phyloP scores from a whole-genome alignment of 257 asterid genomes.

The Echites panduratus region DNA sequence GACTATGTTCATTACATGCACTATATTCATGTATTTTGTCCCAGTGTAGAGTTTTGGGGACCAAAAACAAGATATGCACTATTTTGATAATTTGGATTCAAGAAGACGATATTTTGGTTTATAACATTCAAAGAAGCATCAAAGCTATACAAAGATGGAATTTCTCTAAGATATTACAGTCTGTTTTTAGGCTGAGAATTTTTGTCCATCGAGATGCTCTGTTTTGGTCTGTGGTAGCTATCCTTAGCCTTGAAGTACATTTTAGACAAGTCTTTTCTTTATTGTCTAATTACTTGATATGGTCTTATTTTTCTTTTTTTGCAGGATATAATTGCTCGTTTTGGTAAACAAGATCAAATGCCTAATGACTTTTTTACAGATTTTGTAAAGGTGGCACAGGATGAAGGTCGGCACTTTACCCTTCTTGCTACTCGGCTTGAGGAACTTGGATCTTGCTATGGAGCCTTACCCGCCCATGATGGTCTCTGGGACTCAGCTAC shows the following conservation, averaged over 20 bases:
- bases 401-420: constrained; percentile 89
- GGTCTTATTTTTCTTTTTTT: neutral
- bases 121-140: neutral
- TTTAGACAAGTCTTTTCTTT: neutral
- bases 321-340: constrained; percentile 92
- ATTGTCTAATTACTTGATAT: neutral
- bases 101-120: neutral
- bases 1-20: neutral
- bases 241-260: neutral
- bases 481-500: constrained; percentile 98
- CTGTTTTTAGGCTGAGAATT: neutral
- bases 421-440: constrained; percentile 70
- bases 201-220: neutral
- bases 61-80: neutral
- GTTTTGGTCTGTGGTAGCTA: neutral
- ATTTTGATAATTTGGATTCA: neutral
- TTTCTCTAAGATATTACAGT: neutral
- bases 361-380: constrained; percentile 89
- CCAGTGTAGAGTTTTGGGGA: neutral
- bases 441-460: constrained; percentile 85
- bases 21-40: neutral
- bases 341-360: constrained; percentile 79
- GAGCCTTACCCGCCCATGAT: constrained; percentile 93
- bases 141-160: neutral
- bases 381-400: constrained; percentile 96